These are phyloP conservation scores for Hericium erinaceus DNA, from an alignment of 768 basidiomycete species.

Conservation along the genomic window DNA sequence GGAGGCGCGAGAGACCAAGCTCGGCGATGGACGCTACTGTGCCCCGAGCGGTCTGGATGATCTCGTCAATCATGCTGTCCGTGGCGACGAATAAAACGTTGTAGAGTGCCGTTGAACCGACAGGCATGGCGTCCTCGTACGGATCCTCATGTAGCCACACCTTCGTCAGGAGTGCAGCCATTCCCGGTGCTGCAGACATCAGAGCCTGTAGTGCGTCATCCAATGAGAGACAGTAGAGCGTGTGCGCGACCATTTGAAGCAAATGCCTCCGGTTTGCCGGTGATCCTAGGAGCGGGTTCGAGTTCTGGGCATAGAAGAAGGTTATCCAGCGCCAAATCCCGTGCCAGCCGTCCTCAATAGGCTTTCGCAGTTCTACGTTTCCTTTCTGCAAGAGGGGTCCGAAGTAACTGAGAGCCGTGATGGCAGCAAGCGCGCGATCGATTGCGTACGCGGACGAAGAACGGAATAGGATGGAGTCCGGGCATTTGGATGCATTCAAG, in stretches of 20 bases:
- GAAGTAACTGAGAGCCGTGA: constrained; percentile 26
- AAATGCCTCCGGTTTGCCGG: constrained; percentile 13
- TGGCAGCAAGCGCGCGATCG: constrained; percentile 23
- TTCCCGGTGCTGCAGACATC: constrained; percentile 23
- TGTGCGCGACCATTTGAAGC: constrained; percentile 22
- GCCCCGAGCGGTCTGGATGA: constrained; percentile 21
- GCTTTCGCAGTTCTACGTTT: constrained; percentile 14
- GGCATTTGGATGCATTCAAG: neutral
- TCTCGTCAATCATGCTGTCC: constrained; percentile 18
- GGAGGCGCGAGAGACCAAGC: constrained; percentile 21
- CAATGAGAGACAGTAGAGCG: constrained; percentile 22
- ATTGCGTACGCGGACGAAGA: constrained; percentile 3
- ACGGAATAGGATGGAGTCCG: neutral
- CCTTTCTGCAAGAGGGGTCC: constrained; percentile 16
- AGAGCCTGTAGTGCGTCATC: constrained; percentile 20
- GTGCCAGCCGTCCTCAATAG: constrained; percentile 24
- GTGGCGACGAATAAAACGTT: constrained; percentile 17
- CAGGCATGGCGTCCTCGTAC: constrained; percentile 16
- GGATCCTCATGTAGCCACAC: constrained; percentile 26
- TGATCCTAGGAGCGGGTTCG: constrained; percentile 13
- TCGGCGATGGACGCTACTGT: constrained; percentile 22
- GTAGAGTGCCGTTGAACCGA: constrained; percentile 23
- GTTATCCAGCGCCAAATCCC: constrained; percentile 29
- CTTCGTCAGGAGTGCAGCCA: constrained; percentile 27
- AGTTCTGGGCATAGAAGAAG: constrained; percentile 22